phyloP scores from a whole-genome alignment of 805 yeast genomes.

The Tetrapisispora pingtungensis region DNA sequence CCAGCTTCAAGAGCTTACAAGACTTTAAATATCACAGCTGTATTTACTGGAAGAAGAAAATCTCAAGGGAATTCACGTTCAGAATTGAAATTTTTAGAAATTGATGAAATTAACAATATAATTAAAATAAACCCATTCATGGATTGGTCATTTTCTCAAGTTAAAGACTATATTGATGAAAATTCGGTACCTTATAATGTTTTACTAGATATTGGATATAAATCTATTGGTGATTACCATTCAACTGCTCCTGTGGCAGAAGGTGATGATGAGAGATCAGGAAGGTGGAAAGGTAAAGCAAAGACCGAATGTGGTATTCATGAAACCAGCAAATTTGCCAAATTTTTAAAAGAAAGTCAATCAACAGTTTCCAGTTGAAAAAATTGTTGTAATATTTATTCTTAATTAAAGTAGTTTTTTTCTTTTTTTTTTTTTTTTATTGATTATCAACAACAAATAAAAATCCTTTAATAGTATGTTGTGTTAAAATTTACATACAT shows the following conservation, averaged over 20 bases:
- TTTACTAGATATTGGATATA: constrained; percentile 74
- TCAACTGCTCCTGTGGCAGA: constrained; percentile 82
- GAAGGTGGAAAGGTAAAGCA: constrained; percentile 87
- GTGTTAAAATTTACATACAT: too few relatives aligned
- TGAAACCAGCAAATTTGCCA: constrained; percentile 62
- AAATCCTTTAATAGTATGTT: too few relatives aligned
- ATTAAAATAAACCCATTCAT: constrained; percentile 85
- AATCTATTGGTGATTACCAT: constrained; percentile 92
- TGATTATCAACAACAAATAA: too few relatives aligned
- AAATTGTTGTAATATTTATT: too few relatives aligned
- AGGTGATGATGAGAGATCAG: constrained; percentile 94
- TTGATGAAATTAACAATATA: constrained; percentile 58
- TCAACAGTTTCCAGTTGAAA: neutral
- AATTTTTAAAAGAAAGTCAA: constrained; percentile 34
- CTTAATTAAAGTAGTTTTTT: too few relatives aligned
- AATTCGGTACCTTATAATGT: constrained; percentile 79
- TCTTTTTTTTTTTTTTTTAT: too few relatives aligned
- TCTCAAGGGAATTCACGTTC: constrained; percentile 85
- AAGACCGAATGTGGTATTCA: constrained; percentile 97
- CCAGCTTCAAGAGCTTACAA: constrained; percentile 80
- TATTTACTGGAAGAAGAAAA: constrained; percentile 82
- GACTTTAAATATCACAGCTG: constrained; percentile 66
- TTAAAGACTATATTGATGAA: constrained; percentile 55
- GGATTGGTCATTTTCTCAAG: constrained; percentile 69
- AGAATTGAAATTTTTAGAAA: constrained; percentile 60